Conservation (phyloP, 108 stramenopile genomes). For the Cyclostephanos tholiformis region DNA sequence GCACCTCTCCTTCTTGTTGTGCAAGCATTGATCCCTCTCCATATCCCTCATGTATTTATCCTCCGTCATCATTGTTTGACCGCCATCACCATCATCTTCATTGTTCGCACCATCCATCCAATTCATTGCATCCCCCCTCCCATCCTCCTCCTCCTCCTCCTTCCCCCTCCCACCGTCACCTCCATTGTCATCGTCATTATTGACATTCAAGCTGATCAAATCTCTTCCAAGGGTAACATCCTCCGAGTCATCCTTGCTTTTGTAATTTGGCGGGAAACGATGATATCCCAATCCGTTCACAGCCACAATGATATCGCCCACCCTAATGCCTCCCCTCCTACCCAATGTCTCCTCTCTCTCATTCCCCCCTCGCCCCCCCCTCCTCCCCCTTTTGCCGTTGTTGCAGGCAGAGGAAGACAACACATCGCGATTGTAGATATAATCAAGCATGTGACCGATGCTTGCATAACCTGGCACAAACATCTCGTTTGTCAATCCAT, state of each 20-base stretch:
- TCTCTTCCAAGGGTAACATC: conserved; percentile 51
- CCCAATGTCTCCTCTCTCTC: too few relatives aligned
- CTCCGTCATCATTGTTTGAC: background rate
- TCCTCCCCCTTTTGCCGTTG: background rate
- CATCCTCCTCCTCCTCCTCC: too few relatives aligned
- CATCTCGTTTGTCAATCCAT: conserved; percentile 75
- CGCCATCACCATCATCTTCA: too few relatives aligned
- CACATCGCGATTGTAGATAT: too few relatives aligned
- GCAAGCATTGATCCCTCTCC: too few relatives aligned
- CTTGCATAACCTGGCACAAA: conserved; percentile 72
- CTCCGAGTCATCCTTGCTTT: conserved; percentile 52
- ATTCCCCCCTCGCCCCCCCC: too few relatives aligned
- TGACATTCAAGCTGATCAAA: conserved; percentile 14
- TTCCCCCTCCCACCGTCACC: too few relatives aligned
- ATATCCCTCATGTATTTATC: too few relatives aligned
- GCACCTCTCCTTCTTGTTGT: too few relatives aligned
- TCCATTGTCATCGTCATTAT: background rate
- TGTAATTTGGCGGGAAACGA: conserved; percentile 74
- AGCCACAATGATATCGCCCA: conserved; percentile 76
- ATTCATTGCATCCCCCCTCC: too few relatives aligned
- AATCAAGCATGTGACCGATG: too few relatives aligned
- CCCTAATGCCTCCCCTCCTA: conserved; percentile 58
- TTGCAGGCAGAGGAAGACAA: conserved; percentile 26
- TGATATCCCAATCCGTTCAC: conserved; percentile 76
- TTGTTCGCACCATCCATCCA: conserved; percentile 13